Evolutionary conservation across 208 protist genomes (phyloP), one percentile per base, ranked within the genome.

Genomic region (Leishmania martiniquensis): DNA sequence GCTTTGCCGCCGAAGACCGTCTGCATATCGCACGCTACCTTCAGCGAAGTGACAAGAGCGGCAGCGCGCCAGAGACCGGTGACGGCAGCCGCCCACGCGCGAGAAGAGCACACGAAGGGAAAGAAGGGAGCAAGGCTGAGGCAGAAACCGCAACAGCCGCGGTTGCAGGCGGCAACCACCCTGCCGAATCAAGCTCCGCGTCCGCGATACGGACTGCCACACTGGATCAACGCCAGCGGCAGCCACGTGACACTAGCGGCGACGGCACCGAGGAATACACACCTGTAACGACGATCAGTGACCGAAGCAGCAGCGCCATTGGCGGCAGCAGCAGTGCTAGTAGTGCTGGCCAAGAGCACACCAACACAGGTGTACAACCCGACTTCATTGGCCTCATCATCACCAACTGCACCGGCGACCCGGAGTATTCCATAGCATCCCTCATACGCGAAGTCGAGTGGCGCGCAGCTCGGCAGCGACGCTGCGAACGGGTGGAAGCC

Each of bases 311-410:
- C 37, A 37, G 39, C 55, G n/a, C 42, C 25, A 51, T 42, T 44
- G n/a, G 67, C 70, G 59, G 60, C 42, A 42, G 29, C 25, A 52
- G 57, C 57, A 0, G 20, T 47, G 25, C 71, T 39, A 9, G 4
- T 15, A 7, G 57, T 37, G 29, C 12, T 20, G 29, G 29, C 29
- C 10, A 63, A 37, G 34, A 52, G 71, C 42, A 20, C 63, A 60
- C 6, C 10, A 54, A 12, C 72, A 72, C 75, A 42, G 45, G 63
- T 32, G 78, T 85, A 0, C 2, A 49, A 1, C 83, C 88, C 0
- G 86, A 91, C 72, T 96, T 94, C 73, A 72, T 96, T 32, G 90
- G 86, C 17, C 59, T 96, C n/a, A 93, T 96, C 75, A 75, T 96
- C 3, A 94, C 90, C 6, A 82, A 87, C 63, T 96, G 92, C 84